A percentile compares a stretch with the other conserved stretches of the same genome.
Evolutionary conservation across 306 rosid species (phyloP).

Genomic region (Astragalus glycyphyllos): DNA sequence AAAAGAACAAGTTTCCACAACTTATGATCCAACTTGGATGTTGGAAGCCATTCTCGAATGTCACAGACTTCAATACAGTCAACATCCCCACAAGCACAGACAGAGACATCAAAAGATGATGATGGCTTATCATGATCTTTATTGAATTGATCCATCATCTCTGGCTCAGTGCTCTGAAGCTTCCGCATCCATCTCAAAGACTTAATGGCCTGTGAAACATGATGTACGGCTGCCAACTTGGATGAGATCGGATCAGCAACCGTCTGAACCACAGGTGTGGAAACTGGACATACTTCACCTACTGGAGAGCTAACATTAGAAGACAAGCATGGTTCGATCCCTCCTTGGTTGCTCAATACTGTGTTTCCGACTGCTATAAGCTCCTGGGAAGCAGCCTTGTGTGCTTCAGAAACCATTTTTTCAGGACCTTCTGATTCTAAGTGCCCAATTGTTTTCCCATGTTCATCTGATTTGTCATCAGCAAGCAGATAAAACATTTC

Average conservation of each 20-base stretch:
- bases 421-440: conserved; percentile 53
- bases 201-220: conserved; percentile 97
- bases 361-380: conserved; percentile 49
- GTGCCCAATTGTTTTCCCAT: conserved; percentile 48
- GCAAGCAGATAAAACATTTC: conserved; percentile 51
- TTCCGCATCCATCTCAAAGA: conserved; percentile 95
- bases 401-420: conserved; percentile 58
- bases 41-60: conserved; percentile 96
- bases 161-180: conserved; percentile 76
- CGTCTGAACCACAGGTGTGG: conserved; percentile 73
- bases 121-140: conserved; percentile 56
- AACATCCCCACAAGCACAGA: conserved; percentile 96
- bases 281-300: conserved; percentile 59
- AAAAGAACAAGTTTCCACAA: conserved; percentile 95
- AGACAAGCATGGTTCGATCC: conserved; percentile 40
- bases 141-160: conserved; percentile 55
- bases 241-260: conserved; percentile 93
- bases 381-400: conserved; percentile 48
- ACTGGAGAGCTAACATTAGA: conserved; percentile 53
- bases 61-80: conserved; percentile 99
- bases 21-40: conserved; percentile 83
- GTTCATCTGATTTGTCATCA: conserved; percentile 52
- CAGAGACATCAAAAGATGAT: conserved; percentile 63
- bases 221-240: conserved; percentile 93
- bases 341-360: conserved; percentile 50